These are phyloP conservation scores for Buxus sempervirens DNA, from an alignment of 164 flowering plant species.

Conservation along the genomic window DNA sequence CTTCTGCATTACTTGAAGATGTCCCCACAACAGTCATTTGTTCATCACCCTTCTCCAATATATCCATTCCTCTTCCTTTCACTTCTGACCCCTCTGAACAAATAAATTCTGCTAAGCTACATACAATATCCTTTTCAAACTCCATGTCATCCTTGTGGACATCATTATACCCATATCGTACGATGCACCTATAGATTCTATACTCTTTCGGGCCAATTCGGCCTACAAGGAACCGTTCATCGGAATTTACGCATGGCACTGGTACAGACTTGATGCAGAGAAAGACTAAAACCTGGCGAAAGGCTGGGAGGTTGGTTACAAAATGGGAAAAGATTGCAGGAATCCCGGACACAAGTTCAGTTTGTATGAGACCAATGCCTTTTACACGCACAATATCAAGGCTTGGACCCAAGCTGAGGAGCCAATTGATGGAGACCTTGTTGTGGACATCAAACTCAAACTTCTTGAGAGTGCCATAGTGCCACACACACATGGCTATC, in stretches of 20 bases:
- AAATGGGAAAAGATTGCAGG: constrained; percentile 82
- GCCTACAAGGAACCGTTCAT: constrained; percentile 73
- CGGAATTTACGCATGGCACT: constrained; percentile 63
- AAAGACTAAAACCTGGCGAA: constrained; percentile 73
- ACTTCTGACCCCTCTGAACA: constrained; percentile 36
- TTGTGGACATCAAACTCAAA: constrained; percentile 69
- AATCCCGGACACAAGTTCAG: constrained; percentile 72
- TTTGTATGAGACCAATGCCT: constrained; percentile 69
- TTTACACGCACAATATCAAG: constrained; percentile 63
- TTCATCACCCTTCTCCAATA: constrained; percentile 27
- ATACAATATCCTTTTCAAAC: constrained; percentile 66
- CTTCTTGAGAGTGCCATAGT: constrained; percentile 65
- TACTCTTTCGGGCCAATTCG: constrained; percentile 69
- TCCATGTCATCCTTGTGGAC: constrained; percentile 54
- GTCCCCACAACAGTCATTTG: constrained; percentile 65
- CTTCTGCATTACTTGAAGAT: constrained; percentile 34
- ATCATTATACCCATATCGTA: constrained; percentile 67
- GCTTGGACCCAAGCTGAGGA: constrained; percentile 48
- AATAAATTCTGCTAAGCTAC: constrained; percentile 71
- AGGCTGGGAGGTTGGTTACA: constrained; percentile 79
- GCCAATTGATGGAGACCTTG: constrained; percentile 68
- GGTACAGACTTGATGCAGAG: constrained; percentile 76
- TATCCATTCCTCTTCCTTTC: constrained; percentile 4
- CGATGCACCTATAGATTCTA: constrained; percentile 66
- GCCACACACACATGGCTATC: constrained; percentile 55